Conservation (phyloP, 345 rosid genomes). For the Psidium friedrichsthalianum region DNA sequence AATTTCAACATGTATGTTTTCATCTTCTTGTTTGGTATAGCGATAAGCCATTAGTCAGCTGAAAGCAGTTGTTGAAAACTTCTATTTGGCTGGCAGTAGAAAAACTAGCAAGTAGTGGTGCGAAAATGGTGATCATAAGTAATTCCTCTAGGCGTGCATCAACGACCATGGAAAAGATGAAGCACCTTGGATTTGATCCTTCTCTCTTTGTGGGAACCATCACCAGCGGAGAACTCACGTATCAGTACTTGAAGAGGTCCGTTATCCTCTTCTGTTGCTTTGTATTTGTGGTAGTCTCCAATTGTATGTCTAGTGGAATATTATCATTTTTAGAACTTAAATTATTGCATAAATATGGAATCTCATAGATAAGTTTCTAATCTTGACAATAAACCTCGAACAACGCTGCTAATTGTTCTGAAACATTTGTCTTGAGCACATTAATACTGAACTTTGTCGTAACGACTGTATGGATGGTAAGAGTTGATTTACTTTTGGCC, state of each 20-base stretch:
- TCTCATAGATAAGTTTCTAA: background rate
- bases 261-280: background rate
- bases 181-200: slow-evolving; percentile 87
- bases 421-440: background rate
- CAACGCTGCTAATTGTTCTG: background rate
- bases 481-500: background rate
- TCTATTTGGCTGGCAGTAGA: slow-evolving; percentile 39
- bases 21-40: slow-evolving; percentile 6
- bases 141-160: slow-evolving; percentile 93
- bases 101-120: slow-evolving; percentile 61
- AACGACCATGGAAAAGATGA: slow-evolving; percentile 59
- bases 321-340: background rate
- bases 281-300: background rate
- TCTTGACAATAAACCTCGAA: background rate
- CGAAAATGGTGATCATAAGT: slow-evolving; percentile 77
- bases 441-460: background rate
- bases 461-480: background rate
- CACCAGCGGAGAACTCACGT: slow-evolving; percentile 88
- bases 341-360: background rate
- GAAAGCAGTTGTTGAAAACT: background rate
- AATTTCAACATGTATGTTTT: slow-evolving; percentile 63
- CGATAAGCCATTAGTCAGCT: background rate
- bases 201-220: slow-evolving; percentile 81
- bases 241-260: slow-evolving; percentile 69
- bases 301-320: background rate